Evolutionary conservation across 140 eudicot species (phyloP), one percentile per base, ranked within the genome.

Genomic region (Ambrosia hybrid): DNA sequence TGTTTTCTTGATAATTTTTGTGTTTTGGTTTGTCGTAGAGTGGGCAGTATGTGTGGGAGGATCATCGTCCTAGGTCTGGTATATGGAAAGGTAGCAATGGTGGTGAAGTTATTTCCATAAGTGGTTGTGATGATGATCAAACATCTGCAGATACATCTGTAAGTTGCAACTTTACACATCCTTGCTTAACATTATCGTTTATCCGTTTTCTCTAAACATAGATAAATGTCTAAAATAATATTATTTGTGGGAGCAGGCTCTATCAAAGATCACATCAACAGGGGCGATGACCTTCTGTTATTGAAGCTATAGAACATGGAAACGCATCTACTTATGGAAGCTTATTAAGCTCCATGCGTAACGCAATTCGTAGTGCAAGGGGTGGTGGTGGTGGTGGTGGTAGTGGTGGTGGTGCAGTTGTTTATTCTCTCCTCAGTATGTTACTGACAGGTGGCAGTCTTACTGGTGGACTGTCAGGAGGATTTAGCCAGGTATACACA

Each of bases 71-170:
- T 57, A 76, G 60, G 66, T 72, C 83, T 11, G 82, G 87, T 12
- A 75, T 57, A 10, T 85, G 84, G 69, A 91, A 88, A 84, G 97
- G 97, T 33, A 88, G 87, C 26, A 88, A 74, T 15, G 97, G 97
- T 5, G 97, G 97, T 53, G 80, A 83, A 37, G 97, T 88, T 11
- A 72, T 91, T 51, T 91, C 95, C 16, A 58, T 91, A 36, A 88
- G 92, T 49, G 95, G 92, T 16, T 91, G 97, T 82, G 88, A 82
- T 41, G 97, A 91, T 82, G 81, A 91, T 78, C 95, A 91, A 81
- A 67, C 76, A 49, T 81, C 95, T 41, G 86, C 76, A 17, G 95
- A 90, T 79, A 90, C 97, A 0, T 79, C 88, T 58, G 97, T 90
- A 46, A 65, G 92, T 73, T 11, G 9, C 13, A 65, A 14, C 67